Base-by-base conservation (phyloP, 441 rosid genomes). In the Metrosideros polymorpha region DNA sequence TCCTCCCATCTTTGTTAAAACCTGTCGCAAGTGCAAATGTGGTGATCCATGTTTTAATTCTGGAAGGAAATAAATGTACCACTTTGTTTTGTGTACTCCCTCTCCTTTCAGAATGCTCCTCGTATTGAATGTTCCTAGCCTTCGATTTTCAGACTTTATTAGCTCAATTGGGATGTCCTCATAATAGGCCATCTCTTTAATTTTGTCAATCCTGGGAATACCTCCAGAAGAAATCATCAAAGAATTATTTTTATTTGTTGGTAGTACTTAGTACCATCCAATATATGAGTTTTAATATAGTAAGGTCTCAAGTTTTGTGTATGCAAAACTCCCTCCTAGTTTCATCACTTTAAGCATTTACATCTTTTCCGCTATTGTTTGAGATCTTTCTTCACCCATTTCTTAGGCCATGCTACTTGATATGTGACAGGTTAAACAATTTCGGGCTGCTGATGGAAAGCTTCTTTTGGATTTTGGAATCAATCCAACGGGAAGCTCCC, bases 381-480 rank as follows among this genome's bases (percentile, higher is more conserved):
- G n/a, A 71, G 79, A 71, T 71, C n/a, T 43, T 39, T 71, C 79
- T 39, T 71, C 47, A 71, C n/a, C 79, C 79, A 71, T 71, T 71
- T 71, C 79, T 71, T 71, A 39, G 47, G 79, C 17, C 49, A 22
- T 85, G 30, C 84, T 71, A 56, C 59, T 82, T 49, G 19, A 56
- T 56, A 32, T 82, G 35, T 82, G 82, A 59, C 71, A 97, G 99
- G 99, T 97, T 85, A 93, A 89, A 85, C 99, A 97, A 91, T 94
- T 96, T 89, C 87, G 95, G 88, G 93, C 99, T 83, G 99, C 87
- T 84, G 99, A 97, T 91, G 99, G 99, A 85, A 94, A 97, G 89
- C 89, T 92, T 83, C 97, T 95, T 91, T 76, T 95, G 89, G 92
- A 92, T 89, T 95, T 96, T 88, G 95, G 93, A 55, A 97, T 95